phyloP scores from a whole-genome alignment of 495 filamentous ascomycete genomes.

The Penicillium goetzii region DNA sequence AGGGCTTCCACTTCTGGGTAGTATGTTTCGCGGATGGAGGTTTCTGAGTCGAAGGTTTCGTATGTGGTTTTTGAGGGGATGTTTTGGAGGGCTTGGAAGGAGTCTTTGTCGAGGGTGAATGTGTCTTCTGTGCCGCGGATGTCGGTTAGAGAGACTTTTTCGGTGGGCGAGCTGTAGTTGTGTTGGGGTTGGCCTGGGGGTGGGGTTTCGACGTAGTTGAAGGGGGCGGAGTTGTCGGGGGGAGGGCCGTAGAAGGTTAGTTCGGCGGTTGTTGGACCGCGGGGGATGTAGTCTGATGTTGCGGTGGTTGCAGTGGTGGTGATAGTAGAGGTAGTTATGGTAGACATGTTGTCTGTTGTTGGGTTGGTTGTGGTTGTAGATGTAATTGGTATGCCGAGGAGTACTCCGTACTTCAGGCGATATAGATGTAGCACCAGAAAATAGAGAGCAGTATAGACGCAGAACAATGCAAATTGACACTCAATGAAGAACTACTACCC shows the following conservation, averaged over 20 bases:
- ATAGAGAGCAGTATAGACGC: constrained; percentile 8
- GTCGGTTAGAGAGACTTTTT: constrained; percentile 62
- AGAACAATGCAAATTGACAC: background rate
- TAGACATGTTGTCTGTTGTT: constrained; percentile 13
- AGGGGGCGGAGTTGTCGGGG: constrained; percentile 63
- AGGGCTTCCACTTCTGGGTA: constrained; percentile 81
- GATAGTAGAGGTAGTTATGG: constrained; percentile 17
- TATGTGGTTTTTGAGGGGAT: constrained; percentile 55
- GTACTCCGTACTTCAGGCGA: background rate
- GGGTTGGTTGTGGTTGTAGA: background rate
- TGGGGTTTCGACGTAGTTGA: constrained; percentile 69
- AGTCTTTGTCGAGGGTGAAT: constrained; percentile 72
- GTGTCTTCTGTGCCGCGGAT: constrained; percentile 63
- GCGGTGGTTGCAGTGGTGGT: constrained; percentile 5
- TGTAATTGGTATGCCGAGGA: background rate
- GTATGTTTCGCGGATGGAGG: constrained; percentile 66
- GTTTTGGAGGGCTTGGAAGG: constrained; percentile 63
- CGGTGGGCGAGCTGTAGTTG: constrained; percentile 57
- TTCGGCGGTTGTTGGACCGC: constrained; percentile 64
- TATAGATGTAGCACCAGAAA: background rate
- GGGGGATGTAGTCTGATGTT: constrained; percentile 52
- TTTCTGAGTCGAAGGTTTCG: constrained; percentile 65
- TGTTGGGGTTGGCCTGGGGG: constrained; percentile 61
- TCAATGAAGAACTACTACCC: background rate
- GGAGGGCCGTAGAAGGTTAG: constrained; percentile 74